phyloP scores from a whole-genome alignment of 176 grass and related monocot species.

The Sorghum bicolor region DNA sequence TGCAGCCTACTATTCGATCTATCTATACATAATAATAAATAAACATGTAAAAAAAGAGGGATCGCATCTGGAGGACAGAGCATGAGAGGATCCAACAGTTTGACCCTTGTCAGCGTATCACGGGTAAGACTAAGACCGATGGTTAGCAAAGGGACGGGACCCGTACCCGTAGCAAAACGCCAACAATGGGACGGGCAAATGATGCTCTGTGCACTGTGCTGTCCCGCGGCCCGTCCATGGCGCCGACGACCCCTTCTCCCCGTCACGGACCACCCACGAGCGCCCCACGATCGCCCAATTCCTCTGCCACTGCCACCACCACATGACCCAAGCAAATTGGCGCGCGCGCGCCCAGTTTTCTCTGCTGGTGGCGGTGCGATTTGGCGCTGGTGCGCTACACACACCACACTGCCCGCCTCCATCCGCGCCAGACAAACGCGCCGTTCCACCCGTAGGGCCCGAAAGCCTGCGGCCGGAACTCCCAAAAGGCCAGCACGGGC shows the following conservation, averaged over 20 bases:
- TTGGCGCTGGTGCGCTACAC: background rate
- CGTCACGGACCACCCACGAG: constrained; percentile 31
- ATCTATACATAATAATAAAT: no score
- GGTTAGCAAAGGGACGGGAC: background rate
- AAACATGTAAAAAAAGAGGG: background rate
- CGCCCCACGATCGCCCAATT: constrained; percentile 16
- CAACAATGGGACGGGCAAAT: background rate
- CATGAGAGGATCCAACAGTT: background rate
- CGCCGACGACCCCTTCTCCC: background rate
- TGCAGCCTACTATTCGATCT: background rate
- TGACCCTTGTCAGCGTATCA: constrained; percentile 32
- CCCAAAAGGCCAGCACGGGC: constrained; percentile 42
- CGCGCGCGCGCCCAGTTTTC: background rate
- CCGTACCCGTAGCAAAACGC: background rate
- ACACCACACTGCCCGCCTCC: background rate
- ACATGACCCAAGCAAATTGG: background rate
- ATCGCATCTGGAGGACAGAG: background rate
- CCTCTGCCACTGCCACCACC: background rate
- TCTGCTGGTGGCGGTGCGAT: background rate
- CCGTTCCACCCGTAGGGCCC: constrained; percentile 29
- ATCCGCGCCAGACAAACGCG: constrained; percentile 19
- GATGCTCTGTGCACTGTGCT: constrained; percentile 24
- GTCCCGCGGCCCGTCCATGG: constrained; percentile 35
- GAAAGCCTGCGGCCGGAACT: constrained; percentile 28
- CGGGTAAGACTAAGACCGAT: background rate